Percentiles rank a stretch among this genome's conserved stretches.
Conservation (phyloP, 495 filamentous ascomycete species). For the Pyrenula massariospora region DNA sequence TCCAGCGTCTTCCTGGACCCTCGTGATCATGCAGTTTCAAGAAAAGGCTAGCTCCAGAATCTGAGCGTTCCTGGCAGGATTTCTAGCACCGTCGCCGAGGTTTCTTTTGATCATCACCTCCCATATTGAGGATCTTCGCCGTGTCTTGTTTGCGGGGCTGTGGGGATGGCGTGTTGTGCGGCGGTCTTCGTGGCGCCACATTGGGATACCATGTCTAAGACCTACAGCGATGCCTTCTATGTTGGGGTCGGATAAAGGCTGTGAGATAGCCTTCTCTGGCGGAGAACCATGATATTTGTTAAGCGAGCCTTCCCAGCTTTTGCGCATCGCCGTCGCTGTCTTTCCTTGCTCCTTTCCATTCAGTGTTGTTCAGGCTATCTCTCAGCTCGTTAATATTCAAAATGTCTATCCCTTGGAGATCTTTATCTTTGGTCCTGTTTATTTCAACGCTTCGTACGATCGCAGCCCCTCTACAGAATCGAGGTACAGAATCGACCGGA, state of each 20-base stretch:
- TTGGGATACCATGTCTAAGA: no score
- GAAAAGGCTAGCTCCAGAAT: not conserved
- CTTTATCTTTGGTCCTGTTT: not conserved
- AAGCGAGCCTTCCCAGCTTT: not conserved
- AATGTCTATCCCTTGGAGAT: not conserved
- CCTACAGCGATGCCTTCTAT: no score
- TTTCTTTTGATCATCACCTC: not conserved
- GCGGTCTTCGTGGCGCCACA: not conserved
- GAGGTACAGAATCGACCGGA: not conserved
- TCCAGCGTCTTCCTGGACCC: not conserved
- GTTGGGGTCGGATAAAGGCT: not conserved
- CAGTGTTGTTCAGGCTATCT: not conserved
- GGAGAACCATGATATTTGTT: not conserved
- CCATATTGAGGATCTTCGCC: not conserved
- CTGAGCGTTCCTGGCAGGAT: not conserved
- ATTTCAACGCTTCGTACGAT: not conserved
- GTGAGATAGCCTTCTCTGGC: not conserved
- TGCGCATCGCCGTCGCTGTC: not conserved
- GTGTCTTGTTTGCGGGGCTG: not conserved
- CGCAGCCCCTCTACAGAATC: not conserved
- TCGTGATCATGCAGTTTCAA: not conserved
- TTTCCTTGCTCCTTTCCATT: not conserved
- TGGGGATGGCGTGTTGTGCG: not conserved
- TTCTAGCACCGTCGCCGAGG: not conserved
- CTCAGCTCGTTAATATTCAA: not conserved